Base-by-base conservation (phyloP, 306 rosid species). In the Lathyrus aphaca region DNA sequence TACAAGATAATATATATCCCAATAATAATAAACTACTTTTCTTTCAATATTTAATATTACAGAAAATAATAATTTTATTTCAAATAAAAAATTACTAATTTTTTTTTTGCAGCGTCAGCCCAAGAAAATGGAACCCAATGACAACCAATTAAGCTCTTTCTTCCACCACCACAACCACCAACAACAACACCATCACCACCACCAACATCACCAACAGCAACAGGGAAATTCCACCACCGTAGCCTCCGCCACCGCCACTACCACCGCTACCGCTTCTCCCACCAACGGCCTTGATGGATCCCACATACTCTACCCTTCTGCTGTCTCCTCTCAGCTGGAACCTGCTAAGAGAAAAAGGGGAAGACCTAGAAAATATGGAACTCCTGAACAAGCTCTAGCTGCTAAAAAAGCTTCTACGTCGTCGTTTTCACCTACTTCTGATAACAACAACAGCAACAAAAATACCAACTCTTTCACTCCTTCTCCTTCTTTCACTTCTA, bases 331-430 rank as follows among this genome's bases (percentile, higher is more conserved):
- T 1, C 97, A 82, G 11, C 78, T 81, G 0, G 91, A 80, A 53
- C 86, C 95, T 2, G 84, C 77, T 1, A 91, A 91, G 85, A 53
- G 97, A 81, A 93, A 90, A 84, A 77, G 98, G 23, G 98, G 98
- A 4, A 77, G 98, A 27, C 98, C 98, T 1, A 80, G 98, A 59
- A 93, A 90, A 85, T 93, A 93, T 49, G 88, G 90, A 0, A 86
- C 97, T 0, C 97, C 97, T 0, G 97, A 90, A 59, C 92, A 88
- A 72, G 97, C 97, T 29, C 70, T 88, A 5, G 97, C 98, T 9
- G 98, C 98, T 0, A 92, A 87, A 84, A 92, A 87, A 79, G 91
- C 96, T 4, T 82, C 79, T 6, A 81, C 98, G 64, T 58, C 96
- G 66, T 86, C 92, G 43, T 82, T 80, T 27, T 76, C 92, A 6